Conservation (phyloP, 306 rosid genomes). For the Vigna hirtella region DNA sequence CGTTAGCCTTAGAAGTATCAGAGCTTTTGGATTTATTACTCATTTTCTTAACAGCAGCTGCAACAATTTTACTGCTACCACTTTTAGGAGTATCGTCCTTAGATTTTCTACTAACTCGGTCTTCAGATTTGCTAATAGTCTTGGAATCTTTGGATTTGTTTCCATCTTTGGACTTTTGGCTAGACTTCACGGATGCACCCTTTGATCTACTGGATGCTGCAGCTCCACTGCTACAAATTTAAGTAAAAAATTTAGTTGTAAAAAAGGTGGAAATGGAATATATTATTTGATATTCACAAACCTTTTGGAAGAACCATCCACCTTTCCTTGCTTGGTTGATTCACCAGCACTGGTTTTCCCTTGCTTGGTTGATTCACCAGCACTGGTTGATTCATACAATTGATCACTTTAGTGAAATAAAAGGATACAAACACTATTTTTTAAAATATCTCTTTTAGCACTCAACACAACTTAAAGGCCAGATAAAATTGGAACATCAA, state of each 20-base stretch:
- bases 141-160: constrained; percentile 68
- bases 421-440: neutral
- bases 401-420: neutral
- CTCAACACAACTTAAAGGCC: neutral
- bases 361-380: neutral
- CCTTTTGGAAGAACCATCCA: constrained; percentile 62
- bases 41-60: constrained; percentile 50
- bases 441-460: neutral
- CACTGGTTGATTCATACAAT: neutral
- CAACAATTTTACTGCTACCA: constrained; percentile 55
- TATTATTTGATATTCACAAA: constrained; percentile 48
- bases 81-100: constrained; percentile 62
- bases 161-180: constrained; percentile 55
- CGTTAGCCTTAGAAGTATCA: constrained; percentile 54
- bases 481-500: neutral
- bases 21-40: constrained; percentile 56
- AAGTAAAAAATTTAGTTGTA: constrained; percentile 43
- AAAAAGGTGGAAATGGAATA: constrained; percentile 11
- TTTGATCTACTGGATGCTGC: constrained; percentile 69
- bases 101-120: constrained; percentile 52
- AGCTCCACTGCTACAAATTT: constrained; percentile 51
- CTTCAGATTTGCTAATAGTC: constrained; percentile 57
- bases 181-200: constrained; percentile 55
- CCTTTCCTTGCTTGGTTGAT: constrained; percentile 60
- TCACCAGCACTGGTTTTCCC: constrained; percentile 57